phyloP scores from a whole-genome alignment of 1,139 yeast genomes.

The Saccharomyces hybrid region DNA sequence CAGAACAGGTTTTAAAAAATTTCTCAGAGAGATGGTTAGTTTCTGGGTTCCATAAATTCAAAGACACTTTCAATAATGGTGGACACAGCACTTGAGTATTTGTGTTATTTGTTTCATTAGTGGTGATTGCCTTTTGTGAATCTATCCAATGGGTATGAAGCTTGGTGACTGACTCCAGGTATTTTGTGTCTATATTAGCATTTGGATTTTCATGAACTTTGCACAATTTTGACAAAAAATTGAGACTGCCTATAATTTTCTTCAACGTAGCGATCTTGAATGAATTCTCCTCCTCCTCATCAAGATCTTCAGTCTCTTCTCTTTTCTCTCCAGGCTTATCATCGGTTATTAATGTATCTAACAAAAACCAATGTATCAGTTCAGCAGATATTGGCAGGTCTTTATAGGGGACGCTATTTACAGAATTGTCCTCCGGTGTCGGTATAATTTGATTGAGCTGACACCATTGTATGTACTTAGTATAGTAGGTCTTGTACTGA shows the following conservation, averaged over 20 bases:
- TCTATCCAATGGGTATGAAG: slow-evolving; percentile 9
- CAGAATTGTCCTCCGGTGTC: background rate
- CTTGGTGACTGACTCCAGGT: slow-evolving; percentile 4
- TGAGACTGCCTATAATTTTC: slow-evolving; percentile 19
- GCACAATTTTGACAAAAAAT: slow-evolving; percentile 21
- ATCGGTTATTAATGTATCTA: slow-evolving; percentile 16
- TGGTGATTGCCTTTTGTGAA: slow-evolving; percentile 7
- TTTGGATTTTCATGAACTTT: slow-evolving; percentile 10
- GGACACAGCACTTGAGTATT: slow-evolving; percentile 5
- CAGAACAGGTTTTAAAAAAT: slow-evolving; percentile 25
- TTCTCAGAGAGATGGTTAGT: slow-evolving; percentile 21
- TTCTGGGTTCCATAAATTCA: slow-evolving; percentile 27
- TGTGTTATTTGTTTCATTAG: slow-evolving; percentile 7
- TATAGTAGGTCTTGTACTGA: slow-evolving; percentile 25
- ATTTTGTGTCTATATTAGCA: background rate
- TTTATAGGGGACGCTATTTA: slow-evolving; percentile 10
- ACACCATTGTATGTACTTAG: slow-evolving; percentile 26
- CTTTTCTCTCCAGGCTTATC: background rate
- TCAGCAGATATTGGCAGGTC: slow-evolving; percentile 18
- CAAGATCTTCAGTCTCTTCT: slow-evolving; percentile 1
- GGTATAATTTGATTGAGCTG: slow-evolving; percentile 7
- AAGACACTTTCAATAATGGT: slow-evolving; percentile 18
- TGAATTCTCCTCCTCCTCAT: slow-evolving; percentile 2
- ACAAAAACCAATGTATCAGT: slow-evolving; percentile 23
- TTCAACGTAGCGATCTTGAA: slow-evolving; percentile 14